Evolutionary conservation across 2,329 filamentous ascomycete species (phyloP).

Genomic region (Fusarium sp.): DNA sequence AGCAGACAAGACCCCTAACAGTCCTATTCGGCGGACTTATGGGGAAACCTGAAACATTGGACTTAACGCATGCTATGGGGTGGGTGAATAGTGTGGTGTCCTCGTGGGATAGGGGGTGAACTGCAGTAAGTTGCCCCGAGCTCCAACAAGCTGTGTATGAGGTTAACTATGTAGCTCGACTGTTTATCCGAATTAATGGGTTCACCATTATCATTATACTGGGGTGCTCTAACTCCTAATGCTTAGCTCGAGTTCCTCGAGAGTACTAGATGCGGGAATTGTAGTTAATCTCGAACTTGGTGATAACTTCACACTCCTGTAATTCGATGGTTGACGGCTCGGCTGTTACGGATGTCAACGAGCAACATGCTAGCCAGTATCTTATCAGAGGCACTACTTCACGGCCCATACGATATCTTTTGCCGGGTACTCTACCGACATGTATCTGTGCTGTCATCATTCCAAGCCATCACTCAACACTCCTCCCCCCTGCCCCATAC

Average conservation of each 20-base stretch:
- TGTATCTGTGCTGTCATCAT: background rate
- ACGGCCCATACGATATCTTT: background rate
- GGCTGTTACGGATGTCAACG: background rate
- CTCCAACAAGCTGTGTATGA: background rate
- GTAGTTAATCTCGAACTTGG: background rate
- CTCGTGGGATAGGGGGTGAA: background rate
- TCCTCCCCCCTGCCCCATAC: background rate
- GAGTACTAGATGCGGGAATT: background rate
- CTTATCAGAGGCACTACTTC: background rate
- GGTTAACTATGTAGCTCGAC: background rate
- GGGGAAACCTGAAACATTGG: background rate
- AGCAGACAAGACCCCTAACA: background rate
- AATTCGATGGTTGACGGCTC: background rate
- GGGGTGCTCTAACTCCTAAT: background rate
- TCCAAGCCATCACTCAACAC: background rate
- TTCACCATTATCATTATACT: too few relatives aligned
- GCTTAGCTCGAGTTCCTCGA: background rate
- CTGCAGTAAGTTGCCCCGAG: too few relatives aligned
- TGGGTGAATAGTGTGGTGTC: background rate
- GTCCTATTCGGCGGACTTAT: background rate
- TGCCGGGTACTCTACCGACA: background rate
- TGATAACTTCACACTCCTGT: background rate
- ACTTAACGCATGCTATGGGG: too few relatives aligned
- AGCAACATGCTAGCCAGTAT: background rate
- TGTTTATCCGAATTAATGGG: background rate